Evolutionary conservation across 306 rosid genomes (phyloP).

Genomic region (Argentina anserina): DNA sequence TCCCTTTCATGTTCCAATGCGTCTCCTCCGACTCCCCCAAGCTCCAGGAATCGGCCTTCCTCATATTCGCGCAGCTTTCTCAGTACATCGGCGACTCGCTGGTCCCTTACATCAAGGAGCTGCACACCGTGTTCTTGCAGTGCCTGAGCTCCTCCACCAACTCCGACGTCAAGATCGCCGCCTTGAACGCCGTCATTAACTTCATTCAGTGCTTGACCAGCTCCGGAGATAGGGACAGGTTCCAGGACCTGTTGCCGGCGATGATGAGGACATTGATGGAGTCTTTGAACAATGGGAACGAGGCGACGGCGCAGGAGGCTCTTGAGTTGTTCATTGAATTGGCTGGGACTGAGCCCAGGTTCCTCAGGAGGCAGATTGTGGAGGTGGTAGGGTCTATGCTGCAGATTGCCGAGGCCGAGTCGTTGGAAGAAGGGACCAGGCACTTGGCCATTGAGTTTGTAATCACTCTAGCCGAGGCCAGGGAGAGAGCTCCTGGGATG

Average conservation of each 20-base stretch:
- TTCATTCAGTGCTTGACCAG: slow-evolving; percentile 82
- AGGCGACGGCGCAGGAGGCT: slow-evolving; percentile 92
- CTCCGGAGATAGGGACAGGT: slow-evolving; percentile 75
- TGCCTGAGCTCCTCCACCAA: slow-evolving; percentile 49
- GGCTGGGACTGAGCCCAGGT: slow-evolving; percentile 89
- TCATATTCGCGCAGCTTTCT: slow-evolving; percentile 86
- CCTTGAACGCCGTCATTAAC: slow-evolving; percentile 85
- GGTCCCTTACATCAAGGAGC: slow-evolving; percentile 69
- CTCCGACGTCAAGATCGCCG: slow-evolving; percentile 78
- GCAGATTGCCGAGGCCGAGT: slow-evolving; percentile 87
- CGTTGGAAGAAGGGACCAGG: slow-evolving; percentile 82
- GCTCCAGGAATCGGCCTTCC: slow-evolving; percentile 79
- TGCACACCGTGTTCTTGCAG: slow-evolving; percentile 76
- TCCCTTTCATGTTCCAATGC: slow-evolving; percentile 89
- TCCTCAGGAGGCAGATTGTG: slow-evolving; percentile 72
- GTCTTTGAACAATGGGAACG: slow-evolving; percentile 80
- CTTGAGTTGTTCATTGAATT: slow-evolving; percentile 83
- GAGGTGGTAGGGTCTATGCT: slow-evolving; percentile 91
- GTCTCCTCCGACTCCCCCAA: slow-evolving; percentile 76
- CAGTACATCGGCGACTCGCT: slow-evolving; percentile 85
- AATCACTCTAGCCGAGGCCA: slow-evolving; percentile 88
- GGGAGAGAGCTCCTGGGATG: slow-evolving; percentile 96
- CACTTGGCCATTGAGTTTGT: slow-evolving; percentile 95
- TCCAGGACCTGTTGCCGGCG: slow-evolving; percentile 87
- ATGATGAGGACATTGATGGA: slow-evolving; percentile 89